Base-by-base conservation (phyloP, 345 rosid species). In the Brassica cretica region DNA sequence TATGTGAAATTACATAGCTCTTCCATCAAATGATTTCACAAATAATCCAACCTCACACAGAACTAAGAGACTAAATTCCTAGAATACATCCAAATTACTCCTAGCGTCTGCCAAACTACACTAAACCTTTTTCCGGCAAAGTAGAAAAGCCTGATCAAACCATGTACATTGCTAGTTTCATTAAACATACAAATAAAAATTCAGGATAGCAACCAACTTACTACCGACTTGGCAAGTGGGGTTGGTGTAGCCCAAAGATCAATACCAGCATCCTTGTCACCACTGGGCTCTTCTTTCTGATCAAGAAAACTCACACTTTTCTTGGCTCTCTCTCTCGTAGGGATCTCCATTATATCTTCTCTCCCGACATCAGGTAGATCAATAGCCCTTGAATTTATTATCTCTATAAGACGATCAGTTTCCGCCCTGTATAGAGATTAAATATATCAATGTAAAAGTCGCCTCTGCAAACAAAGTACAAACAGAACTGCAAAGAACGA, bases 321-420 rank as follows among this genome's bases (percentile, higher is more conserved):
- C 77, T 65, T 76, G 65, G 58, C 85, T 74, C 72, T 84, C 49
- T 83, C 82, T 70, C 12, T 55, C 74, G 33, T 6, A 65, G 82
- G 59, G 44, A 77, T 24, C 66, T 62, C 77, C 35, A 70, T 56
- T 73, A 64, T 75, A 67, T 83, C 82, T 67, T 77, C 86, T 77
- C 76, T 80, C 64, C 73, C 84, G 75, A 37, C 70, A 55, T 66
- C 78, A 30, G 85, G 88, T 75, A 44, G 46, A 83, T 83, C 88
- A 76, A 68, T 82, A 80, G 84, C 86, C 81, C 88, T 87, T 76
- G 96, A 90, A 80, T 72, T 77, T 77, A 94, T 63, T 78, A 92
- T 81, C 79, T 88, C 87, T 27, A 88, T 76, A 73, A 94, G 82
- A 72, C 69, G 88, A 77, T 85, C 83, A 76, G 89, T 82, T 82